A percentile compares a stretch with the other conserved stretches of the same genome.
phyloP scores from a whole-genome alignment of 2,329 filamentous ascomycete genomes.

The Neocucurbitaria cava region DNA sequence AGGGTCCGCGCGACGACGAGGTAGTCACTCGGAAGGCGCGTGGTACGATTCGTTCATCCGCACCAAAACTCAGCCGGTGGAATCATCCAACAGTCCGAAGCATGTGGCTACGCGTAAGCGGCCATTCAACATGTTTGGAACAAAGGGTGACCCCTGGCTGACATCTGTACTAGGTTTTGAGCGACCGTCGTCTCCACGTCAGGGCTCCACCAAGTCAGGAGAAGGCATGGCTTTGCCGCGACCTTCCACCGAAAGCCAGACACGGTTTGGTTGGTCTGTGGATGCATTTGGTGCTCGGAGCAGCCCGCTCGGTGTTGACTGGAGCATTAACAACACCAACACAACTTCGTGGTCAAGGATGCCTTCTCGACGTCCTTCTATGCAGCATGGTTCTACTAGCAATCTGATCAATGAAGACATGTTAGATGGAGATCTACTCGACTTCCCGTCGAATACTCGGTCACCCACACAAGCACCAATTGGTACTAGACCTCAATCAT shows the following conservation, averaged over 20 bases:
- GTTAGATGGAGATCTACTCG: constrained; percentile 58
- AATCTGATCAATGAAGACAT: constrained; percentile 62
- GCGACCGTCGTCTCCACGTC: constrained; percentile 63
- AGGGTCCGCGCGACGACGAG: constrained; percentile 60
- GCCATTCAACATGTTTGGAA: constrained; percentile 59
- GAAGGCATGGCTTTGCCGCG: constrained; percentile 44
- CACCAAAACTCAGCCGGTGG: constrained; percentile 42
- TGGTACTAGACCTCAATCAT: constrained; percentile 74
- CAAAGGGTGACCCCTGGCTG: constrained; percentile 60
- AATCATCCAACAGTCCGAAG: constrained; percentile 43
- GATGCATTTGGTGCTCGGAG: constrained; percentile 50
- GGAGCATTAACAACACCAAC: constrained; percentile 45
- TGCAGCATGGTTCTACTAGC: constrained; percentile 77
- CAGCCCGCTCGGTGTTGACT: constrained; percentile 52
- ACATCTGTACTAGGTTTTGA: constrained; percentile 51
- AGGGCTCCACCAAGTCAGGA: constrained; percentile 70
- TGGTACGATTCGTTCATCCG: constrained; percentile 61
- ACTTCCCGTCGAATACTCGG: constrained; percentile 57
- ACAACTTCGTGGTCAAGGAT: constrained; percentile 72
- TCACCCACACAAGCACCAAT: constrained; percentile 71
- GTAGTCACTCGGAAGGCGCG: constrained; percentile 62
- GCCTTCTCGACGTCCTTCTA: constrained; percentile 80
- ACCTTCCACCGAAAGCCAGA: constrained; percentile 49
- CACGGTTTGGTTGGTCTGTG: constrained; percentile 47
- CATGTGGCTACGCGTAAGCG: constrained; percentile 53